These are phyloP conservation scores for Ceratonia siliqua DNA, from an alignment of 306 rosid species.

Conservation along the genomic window DNA sequence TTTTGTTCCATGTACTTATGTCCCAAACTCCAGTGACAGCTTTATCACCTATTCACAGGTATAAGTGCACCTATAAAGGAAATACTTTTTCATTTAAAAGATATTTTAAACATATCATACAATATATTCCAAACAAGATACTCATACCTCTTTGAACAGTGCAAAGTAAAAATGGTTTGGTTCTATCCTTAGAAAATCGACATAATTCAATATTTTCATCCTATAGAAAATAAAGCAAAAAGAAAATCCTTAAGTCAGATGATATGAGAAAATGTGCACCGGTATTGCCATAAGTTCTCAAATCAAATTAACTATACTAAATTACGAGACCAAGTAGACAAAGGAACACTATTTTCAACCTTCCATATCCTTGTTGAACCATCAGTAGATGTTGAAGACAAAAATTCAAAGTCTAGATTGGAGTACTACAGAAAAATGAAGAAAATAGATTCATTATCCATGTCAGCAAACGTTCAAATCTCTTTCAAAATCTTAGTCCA, in stretches of 20 bases:
- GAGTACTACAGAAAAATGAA: conserved; percentile 36
- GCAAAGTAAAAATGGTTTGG: too few species aligned
- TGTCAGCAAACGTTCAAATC: conserved; percentile 24
- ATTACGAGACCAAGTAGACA: conserved; percentile 69
- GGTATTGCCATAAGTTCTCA: conserved; percentile 13
- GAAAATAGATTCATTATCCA: conserved; percentile 21
- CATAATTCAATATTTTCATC: too few species aligned
- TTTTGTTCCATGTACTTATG: conserved; percentile 86
- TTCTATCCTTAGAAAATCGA: too few species aligned
- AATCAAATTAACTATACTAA: conserved; percentile 47
- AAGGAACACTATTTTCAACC: conserved; percentile 75
- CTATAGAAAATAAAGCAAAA: too few species aligned
- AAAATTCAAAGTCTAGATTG: conserved; percentile 81
- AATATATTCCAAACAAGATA: too few species aligned
- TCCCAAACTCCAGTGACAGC: conserved; percentile 79
- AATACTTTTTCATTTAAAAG: conserved; percentile 26
- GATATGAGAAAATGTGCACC: conserved; percentile 17
- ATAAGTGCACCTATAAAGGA: conserved; percentile 1
- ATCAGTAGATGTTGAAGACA: conserved; percentile 84
- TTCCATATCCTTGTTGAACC: conserved; percentile 88
- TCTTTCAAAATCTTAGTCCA: neutral
- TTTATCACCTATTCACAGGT: conserved; percentile 60
- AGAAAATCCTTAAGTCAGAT: conserved; percentile 17
- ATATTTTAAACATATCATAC: conserved; percentile 4
- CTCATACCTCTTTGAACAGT: too few species aligned